Percentiles rank a stretch among this genome's conserved stretches.
Conservation (phyloP, 139 green algal species). For the Astrephomene gubernaculifera region DNA sequence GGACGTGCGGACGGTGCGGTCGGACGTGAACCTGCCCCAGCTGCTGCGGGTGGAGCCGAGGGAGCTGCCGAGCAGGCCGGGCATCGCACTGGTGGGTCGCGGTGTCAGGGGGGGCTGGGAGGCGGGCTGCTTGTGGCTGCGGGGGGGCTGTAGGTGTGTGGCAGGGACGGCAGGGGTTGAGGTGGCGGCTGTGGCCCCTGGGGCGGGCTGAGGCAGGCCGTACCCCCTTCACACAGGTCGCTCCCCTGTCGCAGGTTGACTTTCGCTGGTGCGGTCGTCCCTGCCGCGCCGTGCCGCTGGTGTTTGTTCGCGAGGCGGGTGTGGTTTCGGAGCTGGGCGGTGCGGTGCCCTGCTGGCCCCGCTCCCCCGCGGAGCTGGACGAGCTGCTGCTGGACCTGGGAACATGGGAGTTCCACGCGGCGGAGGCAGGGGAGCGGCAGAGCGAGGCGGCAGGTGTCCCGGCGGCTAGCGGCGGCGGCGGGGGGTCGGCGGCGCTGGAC, state of each 20-base stretch:
- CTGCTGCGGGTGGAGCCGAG: constrained; percentile 21
- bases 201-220: not conserved
- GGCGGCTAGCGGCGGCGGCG: not conserved
- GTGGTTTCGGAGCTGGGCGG: constrained; percentile 17
- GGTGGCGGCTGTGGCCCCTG: not conserved
- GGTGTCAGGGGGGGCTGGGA: not conserved
- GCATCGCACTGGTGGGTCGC: constrained; percentile 11
- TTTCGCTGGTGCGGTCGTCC: not conserved
- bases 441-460: not conserved
- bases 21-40: not conserved
- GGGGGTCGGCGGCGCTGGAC: not conserved
- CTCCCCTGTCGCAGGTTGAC: constrained; percentile 1
- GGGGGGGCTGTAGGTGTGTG: not conserved
- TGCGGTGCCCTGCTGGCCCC: not conserved
- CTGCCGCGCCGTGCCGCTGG: constrained; percentile 1
- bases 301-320: not conserved
- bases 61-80: constrained; percentile 5
- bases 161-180: not conserved
- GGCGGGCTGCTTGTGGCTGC: not conserved
- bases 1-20: not conserved
- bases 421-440: not conserved
- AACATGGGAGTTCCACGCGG: not conserved
- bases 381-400: constrained; percentile 36
- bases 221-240: not conserved
- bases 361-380: constrained; percentile 16